Evolutionary conservation across 768 basidiomycete species (phyloP), one percentile per base, ranked within the genome.

Genomic region (Russula vinacea): DNA sequence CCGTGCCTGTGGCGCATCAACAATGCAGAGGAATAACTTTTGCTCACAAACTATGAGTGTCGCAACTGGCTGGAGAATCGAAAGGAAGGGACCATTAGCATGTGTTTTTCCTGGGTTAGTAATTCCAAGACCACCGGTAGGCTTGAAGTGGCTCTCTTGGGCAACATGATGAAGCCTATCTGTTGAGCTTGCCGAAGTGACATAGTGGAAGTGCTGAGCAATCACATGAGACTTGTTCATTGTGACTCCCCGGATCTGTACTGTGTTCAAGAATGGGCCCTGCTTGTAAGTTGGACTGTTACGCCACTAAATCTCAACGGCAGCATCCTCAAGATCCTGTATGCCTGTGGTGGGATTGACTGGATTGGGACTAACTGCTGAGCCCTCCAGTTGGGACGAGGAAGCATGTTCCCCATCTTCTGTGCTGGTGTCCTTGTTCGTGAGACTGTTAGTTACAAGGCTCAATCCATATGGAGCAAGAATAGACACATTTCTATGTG

Each of bases 81-180:
- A 54, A n/a, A 37, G 35, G 2, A 24, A 5, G 0, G 35, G 52
- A 4, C 32, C 33, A n/a, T 35, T 32, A 0, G 9, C 3, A 0
- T 10, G 19, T 53, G 33, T 11, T 3, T 37, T 6, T 1, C 22
- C 35, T 11, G 53, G 3, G n/a, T 1, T 5, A 3, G 19, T 14
- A 22, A 2, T 14, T 0, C 6, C 50, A 51, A 9, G 51, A 4
- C 29, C 13, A 29, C 19, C 19, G 35, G 29, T 35, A n/a, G 19
- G 14, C 9, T 53, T 53, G 52, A 53, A 53, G 8, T 33, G 16
- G 33, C 52, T 53, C 52, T 53, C 52, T 35, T 53, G 52, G 32
- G 52, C 52, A 2, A 53, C 19, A 9, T 32, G 32, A 9, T n/a
- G 9, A 35, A 53, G 52, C 11, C 52, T 33, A n/a, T 53, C 52